Evolutionary conservation across 352 stramenopile species (phyloP).

Genomic region (Thraustotheca clavata): DNA sequence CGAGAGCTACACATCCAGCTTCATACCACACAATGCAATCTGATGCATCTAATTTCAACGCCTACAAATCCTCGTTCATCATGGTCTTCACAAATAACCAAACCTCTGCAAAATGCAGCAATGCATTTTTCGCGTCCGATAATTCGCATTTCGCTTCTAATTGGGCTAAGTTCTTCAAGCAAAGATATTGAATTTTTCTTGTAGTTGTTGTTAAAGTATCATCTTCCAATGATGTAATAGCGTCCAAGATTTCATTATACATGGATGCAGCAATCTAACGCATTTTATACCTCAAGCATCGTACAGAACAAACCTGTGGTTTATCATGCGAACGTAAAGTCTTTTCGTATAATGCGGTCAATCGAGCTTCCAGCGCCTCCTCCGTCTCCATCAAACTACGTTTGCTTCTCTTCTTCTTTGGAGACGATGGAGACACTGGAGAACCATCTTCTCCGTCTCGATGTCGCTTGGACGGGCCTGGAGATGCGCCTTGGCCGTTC

Average conservation of each 20-base stretch:
- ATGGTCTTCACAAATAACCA: not conserved
- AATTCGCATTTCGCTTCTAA: conserved; percentile 3
- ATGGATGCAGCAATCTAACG: conserved; percentile 11
- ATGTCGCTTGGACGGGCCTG: not conserved
- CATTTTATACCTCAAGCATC: not conserved
- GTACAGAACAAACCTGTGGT: conserved; percentile 1
- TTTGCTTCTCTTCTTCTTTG: conserved; percentile 2
- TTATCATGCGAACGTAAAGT: not conserved
- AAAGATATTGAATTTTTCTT: conserved; percentile 16
- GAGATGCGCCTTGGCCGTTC: not conserved
- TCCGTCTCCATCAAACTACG: conserved; percentile 7
- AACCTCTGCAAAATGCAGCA: conserved; percentile 18
- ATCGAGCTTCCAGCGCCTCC: conserved; percentile 11
- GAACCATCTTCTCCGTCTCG: not conserved
- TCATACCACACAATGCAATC: conserved; percentile 21
- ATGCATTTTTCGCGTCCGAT: not conserved
- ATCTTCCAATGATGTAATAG: not conserved
- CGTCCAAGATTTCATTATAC: conserved; percentile 10
- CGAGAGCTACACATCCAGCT: conserved; percentile 3
- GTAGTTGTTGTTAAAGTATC: not conserved
- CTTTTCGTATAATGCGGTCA: conserved; percentile 18
- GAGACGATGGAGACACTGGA: not conserved
- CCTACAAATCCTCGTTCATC: not conserved
- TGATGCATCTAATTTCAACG: conserved; percentile 2
- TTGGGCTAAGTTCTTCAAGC: conserved; percentile 13